These are phyloP conservation scores for Sesbania bispinosa DNA, from an alignment of 306 rosid species.

Conservation along the genomic window DNA sequence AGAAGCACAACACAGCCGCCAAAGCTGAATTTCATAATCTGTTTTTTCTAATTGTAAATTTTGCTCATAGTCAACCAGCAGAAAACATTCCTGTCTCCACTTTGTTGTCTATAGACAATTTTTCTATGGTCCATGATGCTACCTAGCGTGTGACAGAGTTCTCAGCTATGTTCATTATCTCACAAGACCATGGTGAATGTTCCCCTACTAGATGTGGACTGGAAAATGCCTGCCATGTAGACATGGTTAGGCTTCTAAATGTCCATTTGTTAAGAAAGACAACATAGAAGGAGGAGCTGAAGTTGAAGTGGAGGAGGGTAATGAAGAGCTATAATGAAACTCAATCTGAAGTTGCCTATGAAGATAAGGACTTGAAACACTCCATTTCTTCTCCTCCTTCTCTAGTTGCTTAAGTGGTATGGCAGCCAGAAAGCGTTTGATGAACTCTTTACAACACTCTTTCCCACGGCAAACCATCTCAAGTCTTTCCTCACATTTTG, in stretches of 20 bases:
- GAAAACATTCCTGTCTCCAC: neutral
- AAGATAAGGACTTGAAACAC: slow-evolving; percentile 25
- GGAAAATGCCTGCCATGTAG: no score
- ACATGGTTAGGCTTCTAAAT: slow-evolving; percentile 19
- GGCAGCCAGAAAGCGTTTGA: slow-evolving; percentile 69
- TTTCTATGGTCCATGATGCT: neutral
- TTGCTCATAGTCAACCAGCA: neutral
- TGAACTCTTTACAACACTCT: slow-evolving; percentile 78
- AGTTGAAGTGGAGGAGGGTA: neutral
- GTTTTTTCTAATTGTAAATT: no score
- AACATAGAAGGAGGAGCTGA: slow-evolving; percentile 26
- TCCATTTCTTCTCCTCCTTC: slow-evolving; percentile 44
- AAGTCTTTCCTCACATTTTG: neutral
- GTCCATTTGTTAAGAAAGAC: slow-evolving; percentile 22
- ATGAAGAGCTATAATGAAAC: slow-evolving; percentile 50
- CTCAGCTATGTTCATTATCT: no score
- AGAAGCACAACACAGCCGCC: no score
- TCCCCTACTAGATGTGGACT: no score
- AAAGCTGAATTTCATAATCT: no score
- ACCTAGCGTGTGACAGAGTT: neutral
- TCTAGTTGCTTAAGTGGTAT: slow-evolving; percentile 46
- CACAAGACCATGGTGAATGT: no score
- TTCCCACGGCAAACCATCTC: slow-evolving; percentile 51
- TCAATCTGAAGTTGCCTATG: slow-evolving; percentile 69
- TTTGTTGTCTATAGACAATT: neutral